These are phyloP conservation scores for Nasturtium officinale DNA, from an alignment of 345 rosid species.

Conservation along the genomic window DNA sequence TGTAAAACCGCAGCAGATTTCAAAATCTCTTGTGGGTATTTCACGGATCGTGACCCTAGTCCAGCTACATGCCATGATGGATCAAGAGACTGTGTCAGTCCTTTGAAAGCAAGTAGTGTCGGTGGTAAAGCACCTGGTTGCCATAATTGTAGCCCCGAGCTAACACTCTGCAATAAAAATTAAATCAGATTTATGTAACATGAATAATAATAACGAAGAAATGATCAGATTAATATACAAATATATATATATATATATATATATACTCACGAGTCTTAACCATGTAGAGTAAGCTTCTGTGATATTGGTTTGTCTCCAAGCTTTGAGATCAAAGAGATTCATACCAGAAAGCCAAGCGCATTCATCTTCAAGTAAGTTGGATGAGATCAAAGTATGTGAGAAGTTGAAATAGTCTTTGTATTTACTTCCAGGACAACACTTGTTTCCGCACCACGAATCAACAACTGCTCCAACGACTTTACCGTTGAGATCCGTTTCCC, in stretches of 20 bases:
- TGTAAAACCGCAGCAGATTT: constrained; percentile 80
- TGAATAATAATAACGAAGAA: background rate
- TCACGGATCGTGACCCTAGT: constrained; percentile 62
- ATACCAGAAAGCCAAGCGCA: constrained; percentile 94
- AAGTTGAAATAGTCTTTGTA: constrained; percentile 84
- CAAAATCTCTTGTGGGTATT: constrained; percentile 41
- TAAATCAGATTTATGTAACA: background rate
- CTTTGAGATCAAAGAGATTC: constrained; percentile 80
- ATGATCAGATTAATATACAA: background rate
- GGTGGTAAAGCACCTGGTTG: constrained; percentile 86
- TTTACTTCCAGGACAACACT: constrained; percentile 81
- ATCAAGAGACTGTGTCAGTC: constrained; percentile 69
- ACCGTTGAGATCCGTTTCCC: constrained; percentile 74
- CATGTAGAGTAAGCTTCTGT: constrained; percentile 66
- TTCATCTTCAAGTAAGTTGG: constrained; percentile 52
- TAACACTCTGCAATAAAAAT: constrained; percentile 54
- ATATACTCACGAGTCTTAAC: constrained; percentile 68
- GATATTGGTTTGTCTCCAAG: constrained; percentile 80
- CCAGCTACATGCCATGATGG: constrained; percentile 86
- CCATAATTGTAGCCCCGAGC: constrained; percentile 75
- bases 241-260: background rate
- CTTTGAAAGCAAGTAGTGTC: constrained; percentile 71
- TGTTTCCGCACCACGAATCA: constrained; percentile 69
- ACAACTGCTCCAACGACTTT: constrained; percentile 82
- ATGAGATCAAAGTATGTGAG: constrained; percentile 69